A percentile compares a stretch with the other conserved stretches of the same genome.
Conservation (phyloP, 2,329 filamentous ascomycete genomes). For the Fusarium sp. region DNA sequence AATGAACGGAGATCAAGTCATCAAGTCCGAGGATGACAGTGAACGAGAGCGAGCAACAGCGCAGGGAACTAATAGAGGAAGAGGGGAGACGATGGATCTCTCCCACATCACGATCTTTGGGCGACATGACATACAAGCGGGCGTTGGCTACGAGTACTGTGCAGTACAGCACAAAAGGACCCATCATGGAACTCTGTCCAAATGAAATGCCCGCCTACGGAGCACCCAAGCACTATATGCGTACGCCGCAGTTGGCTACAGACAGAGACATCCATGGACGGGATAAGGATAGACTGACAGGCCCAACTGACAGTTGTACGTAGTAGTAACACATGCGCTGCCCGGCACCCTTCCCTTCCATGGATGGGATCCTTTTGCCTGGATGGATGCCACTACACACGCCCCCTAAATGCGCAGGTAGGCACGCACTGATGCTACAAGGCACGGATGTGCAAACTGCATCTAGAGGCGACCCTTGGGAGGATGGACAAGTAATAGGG, state of each 20-base stretch:
- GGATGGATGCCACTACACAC: slow-evolving; percentile 17
- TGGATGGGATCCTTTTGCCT: slow-evolving; percentile 19
- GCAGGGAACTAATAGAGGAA: not conserved
- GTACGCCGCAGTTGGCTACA: slow-evolving; percentile 1
- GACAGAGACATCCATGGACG: not conserved
- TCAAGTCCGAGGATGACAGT: not conserved
- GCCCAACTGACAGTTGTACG: slow-evolving; percentile 24
- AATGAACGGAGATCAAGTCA: slow-evolving; percentile 4
- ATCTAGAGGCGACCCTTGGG: slow-evolving; percentile 27
- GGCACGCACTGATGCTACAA: slow-evolving; percentile 30
- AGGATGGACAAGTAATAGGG: not conserved
- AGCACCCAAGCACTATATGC: not conserved
- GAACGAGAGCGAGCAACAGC: slow-evolving; percentile 11
- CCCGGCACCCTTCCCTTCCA: not conserved
- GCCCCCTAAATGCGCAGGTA: slow-evolving; percentile 16
- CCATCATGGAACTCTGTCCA: not conserved
- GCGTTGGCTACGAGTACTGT: not conserved
- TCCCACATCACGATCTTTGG: slow-evolving; percentile 7
- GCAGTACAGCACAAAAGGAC: not conserved
- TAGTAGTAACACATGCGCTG: slow-evolving; percentile 1
- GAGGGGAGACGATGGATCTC: not conserved
- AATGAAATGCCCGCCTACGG: not conserved
- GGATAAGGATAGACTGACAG: slow-evolving; percentile 11
- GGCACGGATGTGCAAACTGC: slow-evolving; percentile 31
- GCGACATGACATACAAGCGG: not conserved